Evolutionary conservation across 371 early-diverging fungal genomes (phyloP), one percentile per base, ranked within the genome.

Genomic region (Basidiobolus heterosporus): DNA sequence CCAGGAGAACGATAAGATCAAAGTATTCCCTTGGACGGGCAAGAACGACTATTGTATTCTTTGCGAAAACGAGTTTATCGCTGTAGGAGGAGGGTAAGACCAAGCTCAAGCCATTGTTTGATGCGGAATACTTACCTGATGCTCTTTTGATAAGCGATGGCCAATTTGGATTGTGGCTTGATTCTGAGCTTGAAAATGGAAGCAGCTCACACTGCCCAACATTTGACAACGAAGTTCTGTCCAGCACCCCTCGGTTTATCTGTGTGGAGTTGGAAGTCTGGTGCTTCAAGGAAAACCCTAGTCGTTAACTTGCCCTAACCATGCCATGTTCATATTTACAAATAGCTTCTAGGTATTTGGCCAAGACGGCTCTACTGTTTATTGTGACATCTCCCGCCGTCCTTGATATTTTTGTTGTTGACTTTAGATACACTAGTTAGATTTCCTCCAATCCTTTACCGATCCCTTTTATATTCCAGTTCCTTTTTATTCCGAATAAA

Each of bases 31-130:
- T 22, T 87, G 91, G 69, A 81, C 90, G 7, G 91, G 90, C 30
- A 72, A 69, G 36, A 92, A 92, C 54, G 89, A 91, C 36, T 95
- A 91, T 56, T 74, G 87, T 63, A 72, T 93, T 6, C 59, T 87
- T 30, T 73, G 82, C 36, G 85, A 91, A 47, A 63, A 78, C 1
- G 77, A 81, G 20, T 88, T 78, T 52, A 72, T 95, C 36, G 91
- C 91, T 0, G 59, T 95, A 35, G 96, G 96, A 16, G 93, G 91
- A 44, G 93, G 92, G 68, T 82, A 71, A 54, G 64, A 30, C 5
- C n/a, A 11, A 15, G 16, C 2, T 3, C 14, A 39, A 3, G 40
- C 5, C 40, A 19, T 20, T 42, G 19, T 17, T 13, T 20, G 20
- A 18, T 17, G 3, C 13, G 9, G 2, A 5, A 18, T 13, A 20